Base-by-base conservation (phyloP, 345 rosid species). In the Populus nigra region DNA sequence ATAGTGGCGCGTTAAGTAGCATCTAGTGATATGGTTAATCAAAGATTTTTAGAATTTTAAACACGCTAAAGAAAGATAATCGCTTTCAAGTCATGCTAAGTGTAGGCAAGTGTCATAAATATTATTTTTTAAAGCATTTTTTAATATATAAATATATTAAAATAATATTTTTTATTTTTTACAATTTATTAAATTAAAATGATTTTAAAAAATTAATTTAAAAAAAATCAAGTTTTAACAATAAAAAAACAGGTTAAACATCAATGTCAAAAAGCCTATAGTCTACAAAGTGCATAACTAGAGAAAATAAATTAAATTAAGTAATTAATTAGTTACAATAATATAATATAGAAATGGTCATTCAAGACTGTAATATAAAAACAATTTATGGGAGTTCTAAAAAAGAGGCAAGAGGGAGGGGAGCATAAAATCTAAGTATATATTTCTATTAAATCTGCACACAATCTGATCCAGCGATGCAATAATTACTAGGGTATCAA, bases 381-480 rank as follows among this genome's bases (percentile, higher is more conserved):
- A 73, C 69, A 73, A 73, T 77, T 55, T 74, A 74, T 22, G 59
- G 80, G 50, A 78, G 66, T 77, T 79, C 43, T 35, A 35, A 76
- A 73, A 74, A 68, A 41, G 73, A 75, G 45, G 79, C 68, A 62
- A 71, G 76, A 65, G 65, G 72, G 73, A 78, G 35, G 77, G 53
- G 77, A 82, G 89, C 87, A 90, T 84, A 88, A 89, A 89, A 91
- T 91, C 92, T 90, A 89, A 83, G 93, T 83, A 76, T 77, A 85
- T 71, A 83, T 81, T 81, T 84, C 77, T 70, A 85, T 29, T 85
- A 89, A 92, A 90, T 92, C 94, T 87, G 84, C 65, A 83, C 85
- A 86, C 82, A 92, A 92, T 96, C 94, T 83, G 91, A 89, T 91
- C 92, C 99, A 93, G 96, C 96, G 88, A 90, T 82, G 96, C 99